Percentiles rank a stretch among this genome's conserved stretches.
Evolutionary conservation across 1,139 yeast genomes (phyloP).

Genomic region (Suhomyces coccinellae): DNA sequence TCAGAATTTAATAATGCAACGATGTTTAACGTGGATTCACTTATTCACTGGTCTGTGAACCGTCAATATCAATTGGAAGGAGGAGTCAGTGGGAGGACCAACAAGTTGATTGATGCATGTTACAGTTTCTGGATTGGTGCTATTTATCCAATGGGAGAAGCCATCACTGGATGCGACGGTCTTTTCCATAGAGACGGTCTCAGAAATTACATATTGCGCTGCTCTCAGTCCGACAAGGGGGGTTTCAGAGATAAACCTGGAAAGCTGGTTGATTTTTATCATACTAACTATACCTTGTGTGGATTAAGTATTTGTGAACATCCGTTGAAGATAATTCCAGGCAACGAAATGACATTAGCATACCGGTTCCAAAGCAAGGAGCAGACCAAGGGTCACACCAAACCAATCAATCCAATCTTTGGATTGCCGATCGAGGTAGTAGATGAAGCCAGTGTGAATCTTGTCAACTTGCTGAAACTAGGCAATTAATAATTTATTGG

Average conservation of each 20-base stretch:
- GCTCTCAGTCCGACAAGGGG: constrained; percentile 69
- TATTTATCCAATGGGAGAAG: constrained; percentile 61
- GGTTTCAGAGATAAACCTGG: constrained; percentile 93
- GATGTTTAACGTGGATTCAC: constrained; percentile 37
- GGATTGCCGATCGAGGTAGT: constrained; percentile 51
- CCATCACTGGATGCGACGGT: constrained; percentile 32
- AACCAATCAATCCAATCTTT: constrained; percentile 60
- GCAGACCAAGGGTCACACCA: constrained; percentile 24
- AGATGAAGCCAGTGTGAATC: constrained; percentile 11
- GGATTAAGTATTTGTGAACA: constrained; percentile 74
- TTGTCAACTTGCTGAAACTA: not conserved
- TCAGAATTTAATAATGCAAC: constrained; percentile 17
- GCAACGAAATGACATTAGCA: constrained; percentile 23
- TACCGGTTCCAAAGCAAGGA: constrained; percentile 23
- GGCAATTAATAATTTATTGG: not conserved
- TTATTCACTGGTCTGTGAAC: constrained; percentile 64
- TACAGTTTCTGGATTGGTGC: constrained; percentile 97
- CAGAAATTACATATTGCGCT: constrained; percentile 64
- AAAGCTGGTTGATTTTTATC: constrained; percentile 78
- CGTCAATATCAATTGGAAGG: constrained; percentile 77
- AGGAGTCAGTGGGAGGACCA: constrained; percentile 86
- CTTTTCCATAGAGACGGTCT: constrained; percentile 58
- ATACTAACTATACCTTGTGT: constrained; percentile 78
- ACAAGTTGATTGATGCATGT: constrained; percentile 94
- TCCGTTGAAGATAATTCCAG: not conserved